Conservation (phyloP, 2,329 filamentous ascomycete species). For the Neophaeococcomyces aloes region DNA sequence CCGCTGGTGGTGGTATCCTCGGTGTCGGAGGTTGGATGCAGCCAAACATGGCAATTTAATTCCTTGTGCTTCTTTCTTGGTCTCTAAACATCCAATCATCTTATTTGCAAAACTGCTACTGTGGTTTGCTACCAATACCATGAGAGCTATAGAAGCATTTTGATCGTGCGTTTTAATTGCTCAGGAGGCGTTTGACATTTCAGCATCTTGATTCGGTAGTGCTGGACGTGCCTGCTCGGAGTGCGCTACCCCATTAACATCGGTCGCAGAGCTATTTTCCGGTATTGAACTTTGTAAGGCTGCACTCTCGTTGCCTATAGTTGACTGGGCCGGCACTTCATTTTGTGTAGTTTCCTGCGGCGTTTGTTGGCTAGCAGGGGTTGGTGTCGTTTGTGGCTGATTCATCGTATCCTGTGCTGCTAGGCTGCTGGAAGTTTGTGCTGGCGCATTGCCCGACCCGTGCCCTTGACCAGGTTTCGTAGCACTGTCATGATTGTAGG, state of each 20-base stretch:
- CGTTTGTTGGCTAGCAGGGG: neutral
- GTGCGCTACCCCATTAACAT: neutral
- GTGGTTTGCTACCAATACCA: neutral
- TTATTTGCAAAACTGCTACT: neutral
- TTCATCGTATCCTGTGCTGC: neutral
- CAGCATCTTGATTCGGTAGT: neutral
- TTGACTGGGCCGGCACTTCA: too few species aligned
- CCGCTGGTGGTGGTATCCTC: conserved; percentile 56
- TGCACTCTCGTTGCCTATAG: too few species aligned
- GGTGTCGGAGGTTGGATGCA: conserved; percentile 46
- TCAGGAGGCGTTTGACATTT: conserved; percentile 7
- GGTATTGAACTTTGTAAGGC: neutral
- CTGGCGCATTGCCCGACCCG: neutral
- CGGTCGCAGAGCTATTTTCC: neutral
- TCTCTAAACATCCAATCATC: neutral
- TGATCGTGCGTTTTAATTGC: neutral
- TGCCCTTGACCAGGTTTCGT: conserved; percentile 11
- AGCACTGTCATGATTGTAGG: conserved; percentile 17
- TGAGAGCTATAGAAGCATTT: neutral
- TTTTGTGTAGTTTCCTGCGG: too few species aligned
- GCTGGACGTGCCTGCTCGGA: neutral
- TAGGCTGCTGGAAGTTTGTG: neutral
- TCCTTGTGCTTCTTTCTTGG: neutral
- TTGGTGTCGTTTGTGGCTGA: neutral
- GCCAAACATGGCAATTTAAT: neutral